These are phyloP conservation scores for Themeda triandra DNA, from an alignment of 176 grass and related monocot species.

Conservation along the genomic window DNA sequence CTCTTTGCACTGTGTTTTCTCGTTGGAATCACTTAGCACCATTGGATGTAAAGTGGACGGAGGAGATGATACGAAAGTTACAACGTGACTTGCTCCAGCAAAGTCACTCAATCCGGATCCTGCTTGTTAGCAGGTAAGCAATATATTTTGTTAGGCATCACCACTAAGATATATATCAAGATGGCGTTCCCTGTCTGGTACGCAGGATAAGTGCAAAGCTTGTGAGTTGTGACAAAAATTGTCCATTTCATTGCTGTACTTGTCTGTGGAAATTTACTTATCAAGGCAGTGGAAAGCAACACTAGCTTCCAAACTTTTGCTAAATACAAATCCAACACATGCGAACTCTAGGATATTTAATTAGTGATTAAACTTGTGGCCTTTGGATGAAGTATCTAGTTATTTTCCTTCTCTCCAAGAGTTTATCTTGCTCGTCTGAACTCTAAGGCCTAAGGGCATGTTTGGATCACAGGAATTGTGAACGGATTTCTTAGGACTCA, in stretches of 20 bases:
- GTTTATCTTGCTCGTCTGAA: not conserved
- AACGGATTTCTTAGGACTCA: too few species aligned
- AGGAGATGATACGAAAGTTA: too few species aligned
- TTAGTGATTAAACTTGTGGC: not conserved
- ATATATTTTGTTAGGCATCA: not conserved
- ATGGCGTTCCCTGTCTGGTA: constrained; percentile 52
- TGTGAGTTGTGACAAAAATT: constrained; percentile 77
- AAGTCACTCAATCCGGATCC: too few species aligned
- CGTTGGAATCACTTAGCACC: too few species aligned
- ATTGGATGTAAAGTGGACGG: too few species aligned
- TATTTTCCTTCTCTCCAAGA: not conserved
- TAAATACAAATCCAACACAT: not conserved
- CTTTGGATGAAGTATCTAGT: not conserved
- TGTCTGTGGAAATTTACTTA: not conserved
- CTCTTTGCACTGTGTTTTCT: too few species aligned
- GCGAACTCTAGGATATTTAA: not conserved
- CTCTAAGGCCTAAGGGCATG: not conserved
- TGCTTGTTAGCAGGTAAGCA: not conserved
- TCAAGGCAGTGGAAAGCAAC: not conserved
- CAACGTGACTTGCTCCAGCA: too few species aligned
- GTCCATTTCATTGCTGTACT: constrained; percentile 50
- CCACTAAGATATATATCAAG: constrained; percentile 28
- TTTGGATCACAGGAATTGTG: too few species aligned
- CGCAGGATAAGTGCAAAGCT: constrained; percentile 69
- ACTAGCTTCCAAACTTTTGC: not conserved